Evolutionary conservation across 495 filamentous ascomycete species (phyloP).

Genomic region (Aspergillus egyptiacus): DNA sequence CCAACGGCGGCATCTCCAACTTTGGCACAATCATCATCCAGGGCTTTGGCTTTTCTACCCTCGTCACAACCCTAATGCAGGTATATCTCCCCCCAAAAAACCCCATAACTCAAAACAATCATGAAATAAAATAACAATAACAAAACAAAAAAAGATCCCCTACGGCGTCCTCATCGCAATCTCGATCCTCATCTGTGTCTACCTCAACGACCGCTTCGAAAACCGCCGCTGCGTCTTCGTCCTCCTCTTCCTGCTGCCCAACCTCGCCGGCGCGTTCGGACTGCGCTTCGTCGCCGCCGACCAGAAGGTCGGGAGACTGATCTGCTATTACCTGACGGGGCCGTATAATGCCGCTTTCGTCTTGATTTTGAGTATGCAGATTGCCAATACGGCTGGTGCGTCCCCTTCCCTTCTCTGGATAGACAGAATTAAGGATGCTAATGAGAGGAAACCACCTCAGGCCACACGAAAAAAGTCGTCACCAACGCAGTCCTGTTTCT

Average conservation of each 20-base stretch:
- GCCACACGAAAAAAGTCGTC: slow-evolving; percentile 59
- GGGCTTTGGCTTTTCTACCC: slow-evolving; percentile 54
- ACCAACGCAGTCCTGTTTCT: slow-evolving; percentile 55
- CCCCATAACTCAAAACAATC: too few species aligned
- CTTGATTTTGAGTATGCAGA: slow-evolving; percentile 51
- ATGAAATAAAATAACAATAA: too few species aligned
- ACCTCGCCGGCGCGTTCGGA: slow-evolving; percentile 50
- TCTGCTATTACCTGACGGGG: slow-evolving; percentile 54
- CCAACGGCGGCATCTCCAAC: slow-evolving; percentile 50
- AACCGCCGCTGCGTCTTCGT: slow-evolving; percentile 53
- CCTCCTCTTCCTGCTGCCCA: slow-evolving; percentile 49
- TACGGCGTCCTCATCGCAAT: slow-evolving; percentile 52
- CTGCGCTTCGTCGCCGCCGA: slow-evolving; percentile 45
- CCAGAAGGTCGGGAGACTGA: slow-evolving; percentile 43
- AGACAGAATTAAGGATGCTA: too few species aligned
- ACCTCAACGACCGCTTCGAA: slow-evolving; percentile 50
- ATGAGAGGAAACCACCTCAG: slow-evolving; percentile 14
- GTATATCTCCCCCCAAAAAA: slow-evolving; percentile 20
- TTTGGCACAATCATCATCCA: slow-evolving; percentile 59
- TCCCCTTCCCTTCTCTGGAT: too few species aligned
- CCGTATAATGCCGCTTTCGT: slow-evolving; percentile 59
- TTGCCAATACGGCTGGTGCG: slow-evolving; percentile 48
- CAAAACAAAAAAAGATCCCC: slow-evolving; percentile 43
- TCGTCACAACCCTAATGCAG: slow-evolving; percentile 45
- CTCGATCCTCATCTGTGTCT: slow-evolving; percentile 53